Conservation (phyloP, 1,139 yeast genomes). For the Suhomyces yuchorum region DNA sequence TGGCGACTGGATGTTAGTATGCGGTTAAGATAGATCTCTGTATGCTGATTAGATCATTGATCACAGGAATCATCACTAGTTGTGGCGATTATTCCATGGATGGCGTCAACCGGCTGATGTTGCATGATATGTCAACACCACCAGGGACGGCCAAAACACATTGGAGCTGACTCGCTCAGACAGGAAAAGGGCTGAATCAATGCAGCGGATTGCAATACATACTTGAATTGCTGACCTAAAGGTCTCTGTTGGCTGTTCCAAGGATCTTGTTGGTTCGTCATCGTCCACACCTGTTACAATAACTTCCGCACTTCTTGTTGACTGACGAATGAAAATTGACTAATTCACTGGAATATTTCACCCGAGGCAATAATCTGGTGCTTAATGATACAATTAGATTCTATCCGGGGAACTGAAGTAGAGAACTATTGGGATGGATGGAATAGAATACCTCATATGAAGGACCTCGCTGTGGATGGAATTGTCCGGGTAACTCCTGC, state of each 20-base stretch:
- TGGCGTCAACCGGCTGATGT: background rate
- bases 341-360: background rate
- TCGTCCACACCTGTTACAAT: slow-evolving; percentile 15
- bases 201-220: slow-evolving; percentile 24
- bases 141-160: background rate
- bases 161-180: background rate
- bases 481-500: slow-evolving; percentile 15
- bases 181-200: background rate
- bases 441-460: slow-evolving; percentile 4
- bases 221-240: slow-evolving; percentile 50
- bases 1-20: slow-evolving; percentile 43
- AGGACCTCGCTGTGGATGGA: slow-evolving; percentile 8
- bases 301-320: slow-evolving; percentile 1
- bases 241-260: slow-evolving; percentile 51
- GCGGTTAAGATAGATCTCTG: background rate
- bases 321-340: background rate
- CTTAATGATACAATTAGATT: slow-evolving; percentile 7
- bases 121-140: background rate
- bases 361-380: background rate
- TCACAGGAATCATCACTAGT: background rate
- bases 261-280: slow-evolving; percentile 49
- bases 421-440: slow-evolving; percentile 2
- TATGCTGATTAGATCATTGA: background rate
- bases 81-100: background rate
- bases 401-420: background rate